phyloP scores from a whole-genome alignment of 2,329 filamentous ascomycete genomes.

The Whalleya microplaca region DNA sequence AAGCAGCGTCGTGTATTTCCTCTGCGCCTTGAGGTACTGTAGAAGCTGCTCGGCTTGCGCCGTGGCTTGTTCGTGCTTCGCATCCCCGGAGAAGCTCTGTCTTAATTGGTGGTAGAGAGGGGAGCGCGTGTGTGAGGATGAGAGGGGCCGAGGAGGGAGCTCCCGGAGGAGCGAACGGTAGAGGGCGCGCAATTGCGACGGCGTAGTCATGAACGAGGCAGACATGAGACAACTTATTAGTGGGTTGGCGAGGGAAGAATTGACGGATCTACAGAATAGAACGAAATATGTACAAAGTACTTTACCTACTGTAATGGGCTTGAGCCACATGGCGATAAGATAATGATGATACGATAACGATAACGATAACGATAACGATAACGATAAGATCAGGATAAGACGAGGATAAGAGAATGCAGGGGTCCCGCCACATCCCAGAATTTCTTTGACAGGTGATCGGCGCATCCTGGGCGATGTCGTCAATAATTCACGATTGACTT shows the following conservation, averaged over 20 bases:
- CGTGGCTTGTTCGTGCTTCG: constrained; percentile 36
- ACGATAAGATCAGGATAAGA: no score
- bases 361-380: no score
- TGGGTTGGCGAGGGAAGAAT: neutral
- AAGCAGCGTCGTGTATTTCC: constrained; percentile 77
- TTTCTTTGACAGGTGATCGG: neutral
- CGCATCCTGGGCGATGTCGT: neutral
- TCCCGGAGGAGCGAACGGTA: constrained; percentile 91
- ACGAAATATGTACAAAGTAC: no score
- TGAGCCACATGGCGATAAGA: constrained; percentile 25
- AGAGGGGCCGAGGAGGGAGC: constrained; percentile 71
- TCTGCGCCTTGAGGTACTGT: constrained; percentile 82
- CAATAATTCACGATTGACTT: neutral
- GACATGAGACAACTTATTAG: no score
- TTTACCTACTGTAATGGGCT: no score
- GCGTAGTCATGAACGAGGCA: constrained; percentile 38
- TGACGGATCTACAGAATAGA: no score
- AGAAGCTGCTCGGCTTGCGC: constrained; percentile 75
- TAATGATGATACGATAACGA: constrained; percentile 13
- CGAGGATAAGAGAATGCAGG: no score
- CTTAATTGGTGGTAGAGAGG: constrained; percentile 73
- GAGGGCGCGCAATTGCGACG: constrained; percentile 68
- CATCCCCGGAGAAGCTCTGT: constrained; percentile 54
- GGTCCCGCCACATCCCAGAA: neutral
- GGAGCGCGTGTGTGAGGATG: constrained; percentile 58